Evolutionary conservation across 495 filamentous ascomycete genomes (phyloP), one percentile per base, ranked within the genome.

Genomic region (Hypoxylon fuscum): DNA sequence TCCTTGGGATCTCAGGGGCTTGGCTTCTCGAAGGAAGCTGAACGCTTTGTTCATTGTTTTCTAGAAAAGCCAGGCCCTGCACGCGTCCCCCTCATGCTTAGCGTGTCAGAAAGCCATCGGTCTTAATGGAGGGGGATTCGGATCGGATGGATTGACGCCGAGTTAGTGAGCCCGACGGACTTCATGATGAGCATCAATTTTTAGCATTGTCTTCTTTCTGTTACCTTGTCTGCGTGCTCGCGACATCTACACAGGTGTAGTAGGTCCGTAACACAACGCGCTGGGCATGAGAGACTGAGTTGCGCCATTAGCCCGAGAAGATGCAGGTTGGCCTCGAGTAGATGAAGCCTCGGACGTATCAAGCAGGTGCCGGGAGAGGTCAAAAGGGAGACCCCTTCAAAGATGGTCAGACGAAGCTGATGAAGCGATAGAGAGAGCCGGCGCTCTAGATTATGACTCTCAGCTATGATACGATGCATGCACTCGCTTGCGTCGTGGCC

Each of bases 21-120:
- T 66, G 51, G 62, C 51, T 56, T 56, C 38, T 38, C 45, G 34
- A 66, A 56, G 41, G 56, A 57, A 57, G 48, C 11, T 43, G 8
- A 37, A 37, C 46, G 46, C 31, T 21, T n/a, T 49, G 58, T 22
- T 43, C 59, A 59, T n/a, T n/a, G 20, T 34, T 31, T 65, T 59
- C 62, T 45, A 65, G 62, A 59, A 37, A 45, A 44, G 20, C 62
- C 14, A 18, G 47, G 22, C 43, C n/a, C 38, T 15, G 29, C 42
- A 49, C 49, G 49, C 49, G 27, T 27, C 47, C 40, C 46, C 46
- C n/a, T n/a, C 46, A 38, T 52, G 47, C 11, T 23, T 25, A 3
- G 18, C 27, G 15, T n/a, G 46, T 37, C 2, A 35, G 4, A 10
- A 12, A 6, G 32, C 12, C n/a, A 7, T 38, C 35, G 12, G 35